phyloP scores from a whole-genome alignment of 768 basidiomycete genomes.

The Naganishia friedmannii region DNA sequence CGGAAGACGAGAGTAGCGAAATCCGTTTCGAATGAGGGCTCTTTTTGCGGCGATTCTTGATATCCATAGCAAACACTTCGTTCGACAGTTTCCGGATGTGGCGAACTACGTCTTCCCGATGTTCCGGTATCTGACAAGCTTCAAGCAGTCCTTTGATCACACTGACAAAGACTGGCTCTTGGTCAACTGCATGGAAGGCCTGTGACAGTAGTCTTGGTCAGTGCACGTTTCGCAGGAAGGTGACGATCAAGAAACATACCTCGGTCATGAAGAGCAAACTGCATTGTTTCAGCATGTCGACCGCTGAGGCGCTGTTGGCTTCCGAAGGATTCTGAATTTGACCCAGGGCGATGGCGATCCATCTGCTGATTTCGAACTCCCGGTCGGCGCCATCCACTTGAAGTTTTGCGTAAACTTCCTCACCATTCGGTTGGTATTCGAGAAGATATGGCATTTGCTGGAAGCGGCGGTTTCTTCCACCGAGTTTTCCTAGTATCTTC shows the following conservation, averaged over 20 bases:
- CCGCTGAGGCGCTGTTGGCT: slow-evolving; percentile 22
- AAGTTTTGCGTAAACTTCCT: slow-evolving; percentile 23
- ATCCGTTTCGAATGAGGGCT: slow-evolving; percentile 43
- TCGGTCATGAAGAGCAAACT: slow-evolving; percentile 24
- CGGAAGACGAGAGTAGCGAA: slow-evolving; percentile 50
- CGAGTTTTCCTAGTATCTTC: slow-evolving; percentile 92
- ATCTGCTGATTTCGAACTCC: slow-evolving; percentile 24
- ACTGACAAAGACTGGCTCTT: slow-evolving; percentile 68
- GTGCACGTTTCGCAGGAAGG: slow-evolving; percentile 60
- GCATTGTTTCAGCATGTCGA: slow-evolving; percentile 28
- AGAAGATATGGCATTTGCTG: slow-evolving; percentile 75
- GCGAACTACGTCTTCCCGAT: slow-evolving; percentile 51
- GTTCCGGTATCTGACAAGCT: slow-evolving; percentile 66
- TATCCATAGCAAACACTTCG: slow-evolving; percentile 27
- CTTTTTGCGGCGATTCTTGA: slow-evolving; percentile 36
- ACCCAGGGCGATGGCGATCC: slow-evolving; percentile 21
- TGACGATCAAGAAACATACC: neutral
- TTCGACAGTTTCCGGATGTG: slow-evolving; percentile 25
- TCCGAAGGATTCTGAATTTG: slow-evolving; percentile 23
- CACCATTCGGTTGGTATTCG: slow-evolving; percentile 61
- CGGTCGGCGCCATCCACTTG: slow-evolving; percentile 23
- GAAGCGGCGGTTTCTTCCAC: slow-evolving; percentile 85
- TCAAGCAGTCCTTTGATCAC: slow-evolving; percentile 76
- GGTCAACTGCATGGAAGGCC: slow-evolving; percentile 59
- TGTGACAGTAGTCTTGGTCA: neutral